These are phyloP conservation scores for Solanum tarijense DNA, from an alignment of 257 asterid species.

Conservation along the genomic window DNA sequence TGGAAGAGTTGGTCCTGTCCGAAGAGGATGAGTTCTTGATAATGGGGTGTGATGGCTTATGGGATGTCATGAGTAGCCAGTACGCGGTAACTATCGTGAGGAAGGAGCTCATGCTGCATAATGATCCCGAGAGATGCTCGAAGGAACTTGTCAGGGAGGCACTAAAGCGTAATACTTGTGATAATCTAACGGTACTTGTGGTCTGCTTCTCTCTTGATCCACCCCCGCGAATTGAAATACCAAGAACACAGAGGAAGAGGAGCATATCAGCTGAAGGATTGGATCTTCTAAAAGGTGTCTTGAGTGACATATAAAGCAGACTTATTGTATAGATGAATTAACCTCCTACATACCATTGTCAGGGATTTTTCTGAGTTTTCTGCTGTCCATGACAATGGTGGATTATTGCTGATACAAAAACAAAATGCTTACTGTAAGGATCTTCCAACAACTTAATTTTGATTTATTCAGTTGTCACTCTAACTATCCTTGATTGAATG, in stretches of 20 bases:
- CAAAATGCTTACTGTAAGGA: neutral
- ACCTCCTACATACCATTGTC: neutral
- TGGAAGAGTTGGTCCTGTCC: slow-evolving; percentile 43
- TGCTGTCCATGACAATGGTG: slow-evolving; percentile 4
- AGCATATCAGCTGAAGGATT: slow-evolving; percentile 38
- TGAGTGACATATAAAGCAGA: slow-evolving; percentile 14
- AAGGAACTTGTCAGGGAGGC: slow-evolving; percentile 45
- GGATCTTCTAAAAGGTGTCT: slow-evolving; percentile 34
- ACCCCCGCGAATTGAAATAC: slow-evolving; percentile 26
- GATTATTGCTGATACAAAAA: neutral
- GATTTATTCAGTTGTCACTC: neutral
- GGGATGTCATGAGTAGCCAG: slow-evolving; percentile 94
- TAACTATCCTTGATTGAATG: neutral
- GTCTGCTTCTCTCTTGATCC: slow-evolving; percentile 34
- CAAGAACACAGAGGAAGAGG: slow-evolving; percentile 17
- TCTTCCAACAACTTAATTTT: neutral
- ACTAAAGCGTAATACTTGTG: slow-evolving; percentile 27
- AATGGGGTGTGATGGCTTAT: slow-evolving; percentile 74
- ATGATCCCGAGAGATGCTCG: slow-evolving; percentile 63
- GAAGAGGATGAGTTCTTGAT: slow-evolving; percentile 80
- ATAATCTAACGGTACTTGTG: slow-evolving; percentile 26
- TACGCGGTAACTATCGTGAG: slow-evolving; percentile 71
- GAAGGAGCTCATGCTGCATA: slow-evolving; percentile 66
- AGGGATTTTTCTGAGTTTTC: slow-evolving; percentile 10
- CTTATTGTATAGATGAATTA: neutral